A percentile compares a stretch with the other conserved stretches of the same genome.
These are phyloP conservation scores for Diaporthe australafricana DNA, from an alignment of 2,329 filamentous ascomycete species.

Conservation along the genomic window DNA sequence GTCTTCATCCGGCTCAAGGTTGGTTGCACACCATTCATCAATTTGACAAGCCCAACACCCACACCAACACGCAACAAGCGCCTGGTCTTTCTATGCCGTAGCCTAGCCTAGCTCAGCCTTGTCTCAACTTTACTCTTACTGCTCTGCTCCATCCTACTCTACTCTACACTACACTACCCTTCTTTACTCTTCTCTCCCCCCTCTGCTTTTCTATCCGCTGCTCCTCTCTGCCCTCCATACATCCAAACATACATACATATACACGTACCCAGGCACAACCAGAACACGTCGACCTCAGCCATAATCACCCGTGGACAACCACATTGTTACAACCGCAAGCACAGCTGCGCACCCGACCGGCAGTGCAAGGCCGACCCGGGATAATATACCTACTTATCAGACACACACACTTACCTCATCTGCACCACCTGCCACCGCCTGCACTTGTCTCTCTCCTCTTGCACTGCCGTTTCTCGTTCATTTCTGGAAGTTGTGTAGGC, in stretches of 20 bases:
- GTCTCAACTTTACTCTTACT: background rate
- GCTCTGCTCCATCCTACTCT: background rate
- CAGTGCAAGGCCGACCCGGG: constrained; percentile 10
- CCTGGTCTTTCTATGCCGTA: background rate
- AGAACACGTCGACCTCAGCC: constrained; percentile 1
- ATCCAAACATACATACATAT: background rate
- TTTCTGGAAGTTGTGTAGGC: constrained; percentile 20
- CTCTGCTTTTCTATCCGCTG: background rate
- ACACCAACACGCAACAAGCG: background rate
- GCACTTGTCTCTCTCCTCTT: background rate
- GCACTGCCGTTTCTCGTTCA: constrained; percentile 4
- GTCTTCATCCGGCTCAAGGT: constrained; percentile 33
- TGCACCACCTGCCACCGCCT: background rate
- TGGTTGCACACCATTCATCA: constrained; percentile 30
- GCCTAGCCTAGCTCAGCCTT: constrained; percentile 1
- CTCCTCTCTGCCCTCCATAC: background rate
- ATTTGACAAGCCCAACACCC: background rate
- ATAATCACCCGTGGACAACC: constrained; percentile 1
- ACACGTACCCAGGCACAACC: background rate
- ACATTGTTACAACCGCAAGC: background rate
- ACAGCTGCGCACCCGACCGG: constrained; percentile 8
- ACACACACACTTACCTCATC: background rate
- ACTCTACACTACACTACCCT: background rate
- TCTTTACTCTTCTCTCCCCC: background rate
- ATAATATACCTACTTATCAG: constrained; percentile 7